phyloP scores from a whole-genome alignment of 169 alveolate species.

The Plasmodium ovale region DNA sequence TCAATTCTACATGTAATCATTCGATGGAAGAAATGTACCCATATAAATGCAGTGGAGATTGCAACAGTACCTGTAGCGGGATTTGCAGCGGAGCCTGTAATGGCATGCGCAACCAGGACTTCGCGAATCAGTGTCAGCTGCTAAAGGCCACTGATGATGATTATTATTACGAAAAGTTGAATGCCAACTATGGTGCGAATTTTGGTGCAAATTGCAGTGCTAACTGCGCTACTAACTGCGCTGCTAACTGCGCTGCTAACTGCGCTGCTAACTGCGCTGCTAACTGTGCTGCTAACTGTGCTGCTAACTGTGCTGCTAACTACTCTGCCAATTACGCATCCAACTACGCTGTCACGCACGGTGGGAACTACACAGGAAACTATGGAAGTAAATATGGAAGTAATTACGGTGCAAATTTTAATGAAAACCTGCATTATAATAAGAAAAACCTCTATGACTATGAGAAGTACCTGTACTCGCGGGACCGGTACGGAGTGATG shows the following conservation, averaged over 20 bases:
- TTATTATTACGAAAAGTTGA: no score
- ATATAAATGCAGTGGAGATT: not conserved
- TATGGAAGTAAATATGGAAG: not conserved
- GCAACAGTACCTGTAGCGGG: no score
- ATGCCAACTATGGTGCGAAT: no score
- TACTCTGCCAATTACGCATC: no score
- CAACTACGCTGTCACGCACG: no score
- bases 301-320: no score
- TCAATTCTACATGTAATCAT: conserved; percentile 77
- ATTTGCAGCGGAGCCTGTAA: not conserved
- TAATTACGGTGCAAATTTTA: not conserved
- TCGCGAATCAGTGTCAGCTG: not conserved
- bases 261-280: no score
- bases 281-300: no score
- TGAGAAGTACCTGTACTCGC: not conserved
- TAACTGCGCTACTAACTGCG: no score
- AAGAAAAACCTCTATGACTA: not conserved
- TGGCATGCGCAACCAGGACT: not conserved
- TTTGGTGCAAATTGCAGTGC: no score
- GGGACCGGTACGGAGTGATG: not conserved
- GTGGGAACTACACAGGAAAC: no score
- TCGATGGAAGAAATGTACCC: not conserved
- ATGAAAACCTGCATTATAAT: not conserved
- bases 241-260: no score
- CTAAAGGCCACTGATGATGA: not conserved